These are phyloP conservation scores for Cryptosporidium bovis DNA, from an alignment of 169 alveolate species.

Conservation along the genomic window DNA sequence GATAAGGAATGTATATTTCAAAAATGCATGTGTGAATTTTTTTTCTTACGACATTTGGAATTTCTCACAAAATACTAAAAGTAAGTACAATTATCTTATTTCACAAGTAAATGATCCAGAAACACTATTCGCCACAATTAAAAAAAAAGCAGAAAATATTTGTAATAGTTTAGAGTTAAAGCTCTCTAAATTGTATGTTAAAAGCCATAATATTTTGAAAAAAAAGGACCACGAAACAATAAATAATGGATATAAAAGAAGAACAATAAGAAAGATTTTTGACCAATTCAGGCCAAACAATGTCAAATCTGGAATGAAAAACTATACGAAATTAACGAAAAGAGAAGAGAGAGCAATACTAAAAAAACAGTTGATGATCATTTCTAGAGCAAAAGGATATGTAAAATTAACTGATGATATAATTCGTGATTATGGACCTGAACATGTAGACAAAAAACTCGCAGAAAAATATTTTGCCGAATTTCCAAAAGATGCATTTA, in stretches of 20 bases:
- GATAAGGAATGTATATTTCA: slow-evolving; percentile 27
- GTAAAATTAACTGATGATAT: slow-evolving; percentile 34
- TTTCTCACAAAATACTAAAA: slow-evolving; percentile 21
- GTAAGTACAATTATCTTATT: neutral
- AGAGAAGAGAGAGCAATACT: slow-evolving; percentile 23
- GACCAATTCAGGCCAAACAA: slow-evolving; percentile 3
- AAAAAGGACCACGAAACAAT: neutral
- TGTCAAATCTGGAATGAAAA: neutral
- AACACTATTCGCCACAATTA: slow-evolving; percentile 21
- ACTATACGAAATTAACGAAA: neutral
- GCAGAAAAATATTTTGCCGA: slow-evolving; percentile 57
- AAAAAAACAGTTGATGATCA: slow-evolving; percentile 42
- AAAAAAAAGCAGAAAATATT: slow-evolving; percentile 7
- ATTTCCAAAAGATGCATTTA: slow-evolving; percentile 13
- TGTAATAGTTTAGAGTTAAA: slow-evolving; percentile 25
- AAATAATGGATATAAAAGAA: slow-evolving; percentile 9
- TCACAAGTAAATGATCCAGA: slow-evolving; percentile 7
- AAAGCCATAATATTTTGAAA: slow-evolving; percentile 35
- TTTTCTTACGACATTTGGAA: slow-evolving; percentile 55
- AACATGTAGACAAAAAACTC: slow-evolving; percentile 33
- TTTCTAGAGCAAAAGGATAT: slow-evolving; percentile 71
- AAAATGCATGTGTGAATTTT: slow-evolving; percentile 7
- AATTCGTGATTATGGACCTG: slow-evolving; percentile 29
- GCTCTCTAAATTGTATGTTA: slow-evolving; percentile 28
- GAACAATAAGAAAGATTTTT: slow-evolving; percentile 2